Base-by-base conservation (phyloP, 2,329 filamentous ascomycete genomes). In the Diplodia intermedia region DNA sequence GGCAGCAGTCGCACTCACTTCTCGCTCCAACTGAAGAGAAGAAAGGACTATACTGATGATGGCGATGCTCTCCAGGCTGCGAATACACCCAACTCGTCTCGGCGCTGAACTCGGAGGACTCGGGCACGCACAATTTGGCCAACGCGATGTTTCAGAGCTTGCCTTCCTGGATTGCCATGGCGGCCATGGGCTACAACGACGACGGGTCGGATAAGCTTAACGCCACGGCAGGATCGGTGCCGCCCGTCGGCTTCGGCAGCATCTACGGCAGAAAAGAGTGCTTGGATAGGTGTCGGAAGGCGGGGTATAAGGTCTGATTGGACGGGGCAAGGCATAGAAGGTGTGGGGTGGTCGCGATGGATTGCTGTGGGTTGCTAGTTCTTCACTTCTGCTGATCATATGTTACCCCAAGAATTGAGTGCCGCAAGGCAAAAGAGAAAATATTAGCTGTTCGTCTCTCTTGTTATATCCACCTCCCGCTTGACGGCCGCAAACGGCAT, bases 1-100 rank as follows among this genome's bases (percentile, higher is more conserved):
- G 31, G 7, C 31, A 33, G 31, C 31, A 33, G 31, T 11, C 9
- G 31, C 31, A 33, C 31, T 33, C 31, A 33, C 31, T 11, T 9
- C 9, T 11, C 31, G 9, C 31, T 33, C 31, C 23, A 26, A 3
- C 23, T 26, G 2, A 26, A 26, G 23, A 26, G 23, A 3, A 26
- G 23, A 26, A 3, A 26, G 23, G 23, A 26, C 23, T 26, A 26
- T 8, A 33, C 31, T 43, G 40, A 6, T 43, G 14, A 43, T 14
- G 43, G n/a, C 47, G 23, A 54, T 33, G 8, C 15, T 14, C 4
- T 11, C 33, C 33, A 83, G 82, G 77, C 53, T 86, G 84, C 72
- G 79, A 80, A 23, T 81, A 84, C 49, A 80, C 83, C 1, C 82
- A 82, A 47, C 79, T 86, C 52, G 74, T 86, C 67, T 84, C 82